phyloP scores from a whole-genome alignment of 2,329 filamentous ascomycete species.

The Rhynchosporium agropyri region DNA sequence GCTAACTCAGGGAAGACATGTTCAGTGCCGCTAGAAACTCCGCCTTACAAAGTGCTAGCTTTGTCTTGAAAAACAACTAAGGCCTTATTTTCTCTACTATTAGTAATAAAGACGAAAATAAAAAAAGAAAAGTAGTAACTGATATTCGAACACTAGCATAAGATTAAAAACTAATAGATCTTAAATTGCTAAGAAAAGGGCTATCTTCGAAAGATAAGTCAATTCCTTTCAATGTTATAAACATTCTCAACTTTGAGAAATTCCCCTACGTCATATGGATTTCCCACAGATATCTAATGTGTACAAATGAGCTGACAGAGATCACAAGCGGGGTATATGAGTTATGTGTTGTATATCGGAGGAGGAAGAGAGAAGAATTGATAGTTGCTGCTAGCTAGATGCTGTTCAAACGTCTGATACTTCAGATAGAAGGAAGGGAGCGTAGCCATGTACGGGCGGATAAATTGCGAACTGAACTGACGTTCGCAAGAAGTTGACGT shows the following conservation, averaged over 20 bases:
- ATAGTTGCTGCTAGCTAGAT: background rate
- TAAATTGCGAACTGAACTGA: background rate
- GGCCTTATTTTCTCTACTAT: too few relatives aligned
- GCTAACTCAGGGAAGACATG: too few relatives aligned
- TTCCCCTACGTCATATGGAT: background rate
- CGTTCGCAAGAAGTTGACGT: background rate
- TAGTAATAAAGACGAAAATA: too few relatives aligned
- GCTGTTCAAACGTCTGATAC: background rate
- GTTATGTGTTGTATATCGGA: background rate
- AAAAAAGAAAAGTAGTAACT: too few relatives aligned
- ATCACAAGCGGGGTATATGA: background rate
- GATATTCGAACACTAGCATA: too few relatives aligned
- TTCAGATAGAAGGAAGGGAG: background rate
- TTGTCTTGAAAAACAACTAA: too few relatives aligned
- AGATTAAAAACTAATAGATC: too few relatives aligned
- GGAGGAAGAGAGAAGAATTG: background rate
- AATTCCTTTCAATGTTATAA: too few relatives aligned
- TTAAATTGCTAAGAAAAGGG: too few relatives aligned
- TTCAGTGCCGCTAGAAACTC: too few relatives aligned
- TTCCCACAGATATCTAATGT: background rate
- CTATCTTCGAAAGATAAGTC: too few relatives aligned
- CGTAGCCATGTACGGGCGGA: background rate
- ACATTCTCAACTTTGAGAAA: background rate
- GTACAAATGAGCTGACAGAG: background rate
- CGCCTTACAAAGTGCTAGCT: too few relatives aligned